Conservation (phyloP, 768 basidiomycete genomes). For the Dioszegia hungarica region DNA sequence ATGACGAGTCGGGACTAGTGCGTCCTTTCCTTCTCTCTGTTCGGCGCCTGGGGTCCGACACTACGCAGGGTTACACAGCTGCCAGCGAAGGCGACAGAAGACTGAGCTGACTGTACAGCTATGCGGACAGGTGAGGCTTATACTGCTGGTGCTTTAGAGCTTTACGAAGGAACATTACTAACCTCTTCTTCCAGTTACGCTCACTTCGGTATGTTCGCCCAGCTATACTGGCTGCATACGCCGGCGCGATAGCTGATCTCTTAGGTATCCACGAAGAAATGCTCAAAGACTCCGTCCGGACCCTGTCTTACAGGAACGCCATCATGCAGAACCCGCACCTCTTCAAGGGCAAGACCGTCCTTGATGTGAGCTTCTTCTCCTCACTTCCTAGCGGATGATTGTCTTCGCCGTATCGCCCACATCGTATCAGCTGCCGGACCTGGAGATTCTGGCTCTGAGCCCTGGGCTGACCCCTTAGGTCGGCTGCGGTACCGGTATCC, state of each 20-base stretch:
- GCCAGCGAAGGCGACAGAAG: no score
- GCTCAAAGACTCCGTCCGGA: constrained; percentile 94
- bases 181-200: constrained; percentile 22
- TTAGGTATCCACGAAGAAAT: constrained; percentile 98
- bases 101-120: constrained; percentile 19
- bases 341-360: constrained; percentile 91
- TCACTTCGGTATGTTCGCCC: constrained; percentile 27
- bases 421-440: not conserved
- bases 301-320: constrained; percentile 87
- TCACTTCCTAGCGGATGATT: no score
- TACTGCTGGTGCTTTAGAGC: not conserved
- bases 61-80: no score
- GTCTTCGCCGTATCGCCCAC: not conserved
- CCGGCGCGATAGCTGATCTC: not conserved
- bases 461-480: no score
- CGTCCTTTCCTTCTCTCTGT: constrained; percentile 10
- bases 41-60: not conserved
- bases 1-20: constrained; percentile 48
- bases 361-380: constrained; percentile 63
- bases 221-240: not conserved
- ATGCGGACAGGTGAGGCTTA: constrained; percentile 39
- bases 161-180: not conserved
- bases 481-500: constrained; percentile 95
- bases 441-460: no score
- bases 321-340: constrained; percentile 92